These are phyloP conservation scores for Dipteronia sinensis DNA, from an alignment of 345 rosid genomes.

Conservation along the genomic window DNA sequence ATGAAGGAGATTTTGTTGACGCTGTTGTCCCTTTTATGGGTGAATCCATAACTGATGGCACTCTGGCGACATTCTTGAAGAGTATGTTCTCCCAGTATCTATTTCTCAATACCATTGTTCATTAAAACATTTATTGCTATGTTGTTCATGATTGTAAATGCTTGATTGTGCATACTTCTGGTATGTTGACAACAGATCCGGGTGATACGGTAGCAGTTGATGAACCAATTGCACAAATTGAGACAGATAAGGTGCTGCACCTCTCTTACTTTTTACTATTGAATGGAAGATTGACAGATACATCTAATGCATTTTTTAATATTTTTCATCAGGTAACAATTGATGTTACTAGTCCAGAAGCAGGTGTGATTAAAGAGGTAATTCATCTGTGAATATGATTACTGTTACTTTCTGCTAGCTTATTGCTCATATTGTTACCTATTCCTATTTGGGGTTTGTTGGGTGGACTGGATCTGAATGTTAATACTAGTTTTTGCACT, in stretches of 20 bases:
- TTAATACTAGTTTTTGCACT: neutral
- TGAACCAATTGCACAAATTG: constrained; percentile 94
- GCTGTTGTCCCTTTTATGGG: constrained; percentile 91
- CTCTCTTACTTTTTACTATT: neutral
- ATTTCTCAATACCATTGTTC: neutral
- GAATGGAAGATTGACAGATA: neutral
- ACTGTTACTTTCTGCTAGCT: constrained; percentile 5
- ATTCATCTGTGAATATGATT: neutral
- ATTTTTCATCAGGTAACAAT: constrained; percentile 36
- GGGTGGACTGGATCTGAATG: neutral
- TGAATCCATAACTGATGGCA: constrained; percentile 90
- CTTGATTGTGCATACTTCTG: constrained; percentile 8
- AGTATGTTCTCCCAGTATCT: constrained; percentile 43
- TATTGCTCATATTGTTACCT: neutral
- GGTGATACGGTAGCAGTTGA: constrained; percentile 89
- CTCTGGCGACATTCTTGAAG: constrained; percentile 71
- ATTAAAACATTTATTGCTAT: neutral
- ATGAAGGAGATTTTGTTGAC: constrained; percentile 65
- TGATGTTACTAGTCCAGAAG: constrained; percentile 82
- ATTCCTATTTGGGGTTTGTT: neutral
- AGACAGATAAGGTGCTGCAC: constrained; percentile 82
- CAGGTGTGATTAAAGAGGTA: constrained; percentile 84
- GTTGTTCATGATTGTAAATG: constrained; percentile 2
- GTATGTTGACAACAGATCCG: constrained; percentile 56
- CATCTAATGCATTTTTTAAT: neutral